phyloP scores from a whole-genome alignment of 2,329 filamentous ascomycete genomes.

The Penicillium sp. region DNA sequence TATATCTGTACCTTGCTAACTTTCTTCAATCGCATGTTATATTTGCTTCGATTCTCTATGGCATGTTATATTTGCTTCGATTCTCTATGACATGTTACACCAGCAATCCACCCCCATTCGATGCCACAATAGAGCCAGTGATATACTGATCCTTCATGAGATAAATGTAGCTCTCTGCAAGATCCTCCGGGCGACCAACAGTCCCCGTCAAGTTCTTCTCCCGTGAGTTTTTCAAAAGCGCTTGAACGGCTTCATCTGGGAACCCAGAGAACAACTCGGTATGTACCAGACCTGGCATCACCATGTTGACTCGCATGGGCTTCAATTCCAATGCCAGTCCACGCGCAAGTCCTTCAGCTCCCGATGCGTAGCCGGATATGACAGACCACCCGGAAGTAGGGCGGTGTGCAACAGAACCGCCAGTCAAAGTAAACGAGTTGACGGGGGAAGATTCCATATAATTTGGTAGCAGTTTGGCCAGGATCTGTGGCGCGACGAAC shows the following conservation, averaged over 20 bases:
- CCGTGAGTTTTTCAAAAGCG: neutral
- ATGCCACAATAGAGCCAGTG: neutral
- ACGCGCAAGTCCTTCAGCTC: neutral
- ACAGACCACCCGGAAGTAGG: neutral
- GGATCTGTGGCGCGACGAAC: neutral
- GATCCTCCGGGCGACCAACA: neutral
- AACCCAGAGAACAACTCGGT: conserved; percentile 1
- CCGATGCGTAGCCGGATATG: neutral
- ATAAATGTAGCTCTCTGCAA: conserved; percentile 2
- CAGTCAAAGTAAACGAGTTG: neutral
- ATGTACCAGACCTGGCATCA: neutral
- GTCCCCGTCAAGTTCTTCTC: neutral
- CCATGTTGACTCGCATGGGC: conserved; percentile 2
- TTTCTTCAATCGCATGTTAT: too few species aligned
- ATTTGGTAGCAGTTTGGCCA: neutral
- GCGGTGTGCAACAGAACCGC: neutral
- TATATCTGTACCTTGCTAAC: too few species aligned
- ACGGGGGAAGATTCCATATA: neutral
- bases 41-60: too few species aligned
- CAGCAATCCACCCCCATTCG: neutral
- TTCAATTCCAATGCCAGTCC: conserved; percentile 2
- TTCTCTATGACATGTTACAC: too few species aligned
- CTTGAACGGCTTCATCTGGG: neutral
- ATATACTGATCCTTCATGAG: neutral
- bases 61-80: too few species aligned